Evolutionary conservation across 257 asterid genomes (phyloP), one percentile per base, ranked within the genome.

Genomic region (Plantago ovata): DNA sequence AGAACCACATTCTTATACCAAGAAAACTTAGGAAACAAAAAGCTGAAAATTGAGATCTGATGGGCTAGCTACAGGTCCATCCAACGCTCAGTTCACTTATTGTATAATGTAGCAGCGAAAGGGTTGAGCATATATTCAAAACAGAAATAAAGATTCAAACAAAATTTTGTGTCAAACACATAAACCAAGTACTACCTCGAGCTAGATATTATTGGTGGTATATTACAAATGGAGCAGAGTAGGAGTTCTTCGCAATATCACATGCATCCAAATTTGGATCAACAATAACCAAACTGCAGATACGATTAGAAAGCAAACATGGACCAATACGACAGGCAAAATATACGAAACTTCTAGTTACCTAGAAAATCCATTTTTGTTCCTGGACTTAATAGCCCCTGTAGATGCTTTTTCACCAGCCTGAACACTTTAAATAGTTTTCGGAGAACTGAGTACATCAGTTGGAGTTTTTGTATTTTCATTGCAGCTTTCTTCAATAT

Each of bases 121-220:
- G 36, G 36, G 36, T 28, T 8, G 36, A 28, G 36, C 36, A 28
- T 28, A 46, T n/a, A 15, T 0, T 16, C 1, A 38, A 32, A 3
- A 21, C 10, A 15, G 44, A 45, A 12, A 15, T n/a, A 56, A 36
- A 24, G 13, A 15, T 56, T 19, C 16, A 43, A 21, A 32, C 43
- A 28, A 16, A 40, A n/a, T 13, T 22, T 13, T 50, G 18, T 10
- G 13, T 41, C 33, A 8, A 7, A 19, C 21, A 16, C 1, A 3
- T 16, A 19, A 56, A 62, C 32, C 44, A 63, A 58, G 57, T 28
- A 59, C 60, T 70, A 92, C 98, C 95, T 85, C 86, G 55, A 82
- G 88, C 69, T n/a, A n/a, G n/a, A n/a, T n/a, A n/a, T n/a, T 88
- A 84, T 75, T 80, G 98, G 71, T 92, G 98, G 81, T 88, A 88